These are phyloP conservation scores for Phytopythium delawarense DNA, from an alignment of 352 stramenopile species.

Conservation along the genomic window DNA sequence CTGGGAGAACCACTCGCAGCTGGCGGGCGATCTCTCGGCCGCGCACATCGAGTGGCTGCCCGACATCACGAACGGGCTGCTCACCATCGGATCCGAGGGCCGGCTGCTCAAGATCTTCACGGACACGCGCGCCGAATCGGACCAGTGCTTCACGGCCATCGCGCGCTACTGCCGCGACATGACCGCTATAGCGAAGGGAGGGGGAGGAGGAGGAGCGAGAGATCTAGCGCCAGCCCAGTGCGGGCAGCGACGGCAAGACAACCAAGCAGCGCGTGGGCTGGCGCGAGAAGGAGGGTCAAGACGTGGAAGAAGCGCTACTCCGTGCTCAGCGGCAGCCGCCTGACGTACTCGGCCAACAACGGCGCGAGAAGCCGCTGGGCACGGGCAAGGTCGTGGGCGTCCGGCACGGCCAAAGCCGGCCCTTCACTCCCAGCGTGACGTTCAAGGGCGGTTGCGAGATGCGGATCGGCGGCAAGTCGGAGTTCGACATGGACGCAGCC, in stretches of 20 bases:
- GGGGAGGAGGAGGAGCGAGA: background rate
- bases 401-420: conserved; percentile 46
- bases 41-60: conserved; percentile 54
- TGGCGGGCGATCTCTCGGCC: conserved; percentile 67
- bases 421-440: conserved; percentile 57
- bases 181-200: conserved; percentile 8
- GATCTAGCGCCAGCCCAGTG: background rate
- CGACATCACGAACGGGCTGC: conserved; percentile 73
- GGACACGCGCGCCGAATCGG: conserved; percentile 61
- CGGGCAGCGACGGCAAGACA: background rate
- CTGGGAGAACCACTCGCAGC: conserved; percentile 57
- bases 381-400: conserved; percentile 52
- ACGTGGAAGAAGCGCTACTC: conserved; percentile 80
- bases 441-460: conserved; percentile 65
- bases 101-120: conserved; percentile 80
- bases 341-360: conserved; percentile 58
- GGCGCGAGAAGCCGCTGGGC: conserved; percentile 29
- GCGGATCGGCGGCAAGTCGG: conserved; percentile 53
- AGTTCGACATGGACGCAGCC: conserved; percentile 50
- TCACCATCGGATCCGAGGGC: conserved; percentile 58
- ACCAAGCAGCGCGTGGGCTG: conserved; percentile 38
- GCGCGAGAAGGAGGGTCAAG: conserved; percentile 68
- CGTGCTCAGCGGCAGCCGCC: conserved; percentile 47
- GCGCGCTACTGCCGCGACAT: conserved; percentile 38
- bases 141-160: conserved; percentile 72